Percentiles rank a stretch among this genome's conserved stretches.
These are phyloP conservation scores for Barnettozyma populi DNA, from an alignment of 805 yeast species.

Conservation along the genomic window DNA sequence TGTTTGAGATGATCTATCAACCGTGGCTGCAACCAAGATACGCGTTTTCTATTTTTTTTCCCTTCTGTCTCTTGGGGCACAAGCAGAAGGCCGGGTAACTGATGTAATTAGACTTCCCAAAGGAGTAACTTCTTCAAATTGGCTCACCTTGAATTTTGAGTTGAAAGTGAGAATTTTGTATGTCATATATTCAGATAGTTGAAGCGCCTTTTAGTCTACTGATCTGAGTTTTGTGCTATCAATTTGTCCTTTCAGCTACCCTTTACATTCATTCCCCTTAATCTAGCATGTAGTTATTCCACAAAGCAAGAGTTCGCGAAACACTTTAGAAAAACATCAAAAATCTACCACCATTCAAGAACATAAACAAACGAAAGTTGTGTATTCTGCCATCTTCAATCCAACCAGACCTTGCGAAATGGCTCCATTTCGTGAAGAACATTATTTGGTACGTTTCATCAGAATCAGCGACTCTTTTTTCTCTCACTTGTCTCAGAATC, in stretches of 20 bases:
- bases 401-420: constrained; percentile 5
- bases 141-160: background rate
- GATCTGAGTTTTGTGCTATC: no score
- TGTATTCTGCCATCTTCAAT: background rate
- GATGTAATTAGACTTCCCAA: background rate
- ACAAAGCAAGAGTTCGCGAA: background rate
- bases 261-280: no score
- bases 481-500: background rate
- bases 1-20: background rate
- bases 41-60: background rate
- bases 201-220: no score
- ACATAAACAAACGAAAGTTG: background rate
- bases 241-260: no score
- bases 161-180: background rate
- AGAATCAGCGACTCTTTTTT: background rate
- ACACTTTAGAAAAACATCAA: background rate
- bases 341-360: background rate
- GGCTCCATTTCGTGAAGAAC: constrained; percentile 28
- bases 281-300: no score
- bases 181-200: background rate
- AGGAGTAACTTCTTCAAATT: background rate
- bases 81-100: background rate
- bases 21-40: background rate
- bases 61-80: background rate
- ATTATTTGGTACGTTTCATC: constrained; percentile 19